A percentile compares a stretch with the other conserved stretches of the same genome.
These are phyloP conservation scores for Phytopythium oedochilum DNA, from an alignment of 352 stramenopile species.

Conservation along the genomic window DNA sequence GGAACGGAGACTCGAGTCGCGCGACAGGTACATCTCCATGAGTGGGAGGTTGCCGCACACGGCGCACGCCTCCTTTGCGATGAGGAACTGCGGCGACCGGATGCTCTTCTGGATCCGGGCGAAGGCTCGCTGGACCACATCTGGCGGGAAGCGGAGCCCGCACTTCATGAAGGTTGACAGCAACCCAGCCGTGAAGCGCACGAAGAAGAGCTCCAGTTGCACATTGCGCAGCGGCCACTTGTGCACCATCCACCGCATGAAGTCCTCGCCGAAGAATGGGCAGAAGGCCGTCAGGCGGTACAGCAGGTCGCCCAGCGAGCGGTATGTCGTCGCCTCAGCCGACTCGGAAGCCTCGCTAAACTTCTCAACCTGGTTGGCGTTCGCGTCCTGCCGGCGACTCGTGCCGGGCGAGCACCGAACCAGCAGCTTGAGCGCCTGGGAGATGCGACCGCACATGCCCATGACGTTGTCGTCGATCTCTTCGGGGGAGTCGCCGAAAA, in stretches of 20 bases:
- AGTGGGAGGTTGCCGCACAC: conserved; percentile 62
- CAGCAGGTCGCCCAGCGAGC: conserved; percentile 55
- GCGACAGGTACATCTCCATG: conserved; percentile 63
- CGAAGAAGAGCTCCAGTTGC: conserved; percentile 69
- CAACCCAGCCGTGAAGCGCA: conserved; percentile 57
- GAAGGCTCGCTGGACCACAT: conserved; percentile 50
- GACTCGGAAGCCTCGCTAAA: conserved; percentile 58
- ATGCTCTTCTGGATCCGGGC: conserved; percentile 45
- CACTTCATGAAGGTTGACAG: conserved; percentile 57
- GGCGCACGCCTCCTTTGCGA: conserved; percentile 63
- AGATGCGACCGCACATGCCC: conserved; percentile 35
- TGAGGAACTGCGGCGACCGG: conserved; percentile 63
- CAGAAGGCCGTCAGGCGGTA: conserved; percentile 54
- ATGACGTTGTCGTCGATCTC: conserved; percentile 31
- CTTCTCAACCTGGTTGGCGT: conserved; percentile 63
- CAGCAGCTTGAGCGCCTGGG: conserved; percentile 46
- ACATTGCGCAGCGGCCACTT: conserved; percentile 76
- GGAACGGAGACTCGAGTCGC: conserved; percentile 48
- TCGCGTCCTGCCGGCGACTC: conserved; percentile 26
- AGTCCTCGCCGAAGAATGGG: conserved; percentile 50
- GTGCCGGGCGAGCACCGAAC: conserved; percentile 48
- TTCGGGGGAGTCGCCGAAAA: conserved; percentile 30
- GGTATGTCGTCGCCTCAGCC: conserved; percentile 59
- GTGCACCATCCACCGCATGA: conserved; percentile 61
- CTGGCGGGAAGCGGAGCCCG: conserved; percentile 40